phyloP scores from a whole-genome alignment of 306 rosid genomes.

The Fragaria vesca region DNA sequence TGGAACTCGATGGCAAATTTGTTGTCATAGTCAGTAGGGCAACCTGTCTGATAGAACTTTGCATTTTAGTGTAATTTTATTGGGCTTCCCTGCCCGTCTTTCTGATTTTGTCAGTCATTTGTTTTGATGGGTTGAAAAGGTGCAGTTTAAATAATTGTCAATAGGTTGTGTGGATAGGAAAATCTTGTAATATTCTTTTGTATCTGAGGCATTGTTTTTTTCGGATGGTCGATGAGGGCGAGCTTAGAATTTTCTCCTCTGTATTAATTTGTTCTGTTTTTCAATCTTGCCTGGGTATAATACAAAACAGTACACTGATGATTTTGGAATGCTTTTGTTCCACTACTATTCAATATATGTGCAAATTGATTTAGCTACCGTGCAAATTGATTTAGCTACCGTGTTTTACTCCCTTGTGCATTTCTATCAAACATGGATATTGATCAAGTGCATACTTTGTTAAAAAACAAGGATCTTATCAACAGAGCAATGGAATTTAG shows the following conservation, averaged over 20 bases:
- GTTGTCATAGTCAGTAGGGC: slow-evolving; percentile 30
- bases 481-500: too few species aligned
- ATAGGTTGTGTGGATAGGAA: slow-evolving; percentile 48
- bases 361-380: not conserved
- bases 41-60: slow-evolving; percentile 30
- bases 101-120: slow-evolving; percentile 37
- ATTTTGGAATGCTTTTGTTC: slow-evolving; percentile 29
- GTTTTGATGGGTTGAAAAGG: slow-evolving; percentile 49
- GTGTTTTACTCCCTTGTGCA: not conserved
- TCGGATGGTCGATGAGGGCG: slow-evolving; percentile 53
- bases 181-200: slow-evolving; percentile 64
- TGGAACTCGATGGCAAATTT: slow-evolving; percentile 12
- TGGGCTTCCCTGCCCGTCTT: slow-evolving; percentile 29
- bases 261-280: slow-evolving; percentile 38
- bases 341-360: slow-evolving; percentile 4
- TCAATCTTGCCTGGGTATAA: slow-evolving; percentile 31
- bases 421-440: too few species aligned
- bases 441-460: not conserved
- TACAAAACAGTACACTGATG: slow-evolving; percentile 36
- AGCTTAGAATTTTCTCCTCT: slow-evolving; percentile 55
- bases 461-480: too few species aligned
- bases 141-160: slow-evolving; percentile 56
- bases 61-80: slow-evolving; percentile 33
- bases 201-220: slow-evolving; percentile 71
- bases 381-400: not conserved